These are phyloP conservation scores for Nitzschia sp. DNA, from an alignment of 108 stramenopile species.

Conservation along the genomic window DNA sequence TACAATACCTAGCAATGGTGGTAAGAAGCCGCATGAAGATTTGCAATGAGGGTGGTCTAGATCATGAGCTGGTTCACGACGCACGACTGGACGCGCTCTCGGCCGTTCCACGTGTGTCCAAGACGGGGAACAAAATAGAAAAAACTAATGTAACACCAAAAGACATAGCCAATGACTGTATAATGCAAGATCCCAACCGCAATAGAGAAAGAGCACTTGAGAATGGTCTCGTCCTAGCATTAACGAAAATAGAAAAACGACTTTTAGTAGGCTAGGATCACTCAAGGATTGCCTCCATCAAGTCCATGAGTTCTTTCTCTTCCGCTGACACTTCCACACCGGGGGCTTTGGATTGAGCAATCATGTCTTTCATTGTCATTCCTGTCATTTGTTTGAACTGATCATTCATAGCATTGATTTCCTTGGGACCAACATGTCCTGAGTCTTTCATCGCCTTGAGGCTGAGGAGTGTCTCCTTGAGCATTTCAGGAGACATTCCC, in stretches of 20 bases:
- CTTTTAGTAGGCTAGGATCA: background rate
- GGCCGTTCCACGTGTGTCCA: too few relatives aligned
- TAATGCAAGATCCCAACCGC: too few relatives aligned
- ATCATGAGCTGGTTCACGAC: too few relatives aligned
- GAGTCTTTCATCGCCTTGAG: slow-evolving; percentile 78
- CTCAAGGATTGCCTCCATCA: slow-evolving; percentile 55
- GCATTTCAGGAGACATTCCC: slow-evolving; percentile 61
- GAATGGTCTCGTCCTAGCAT: background rate
- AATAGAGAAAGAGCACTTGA: too few relatives aligned
- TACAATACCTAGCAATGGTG: too few relatives aligned
- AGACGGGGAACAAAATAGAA: too few relatives aligned
- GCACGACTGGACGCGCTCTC: too few relatives aligned
- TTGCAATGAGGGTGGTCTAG: too few relatives aligned
- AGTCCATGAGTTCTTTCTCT: slow-evolving; percentile 70
- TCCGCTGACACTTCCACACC: slow-evolving; percentile 44
- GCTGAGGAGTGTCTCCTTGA: slow-evolving; percentile 63
- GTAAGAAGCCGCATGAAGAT: too few relatives aligned
- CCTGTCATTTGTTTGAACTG: slow-evolving; percentile 80
- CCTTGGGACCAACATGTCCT: slow-evolving; percentile 57
- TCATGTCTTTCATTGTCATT: slow-evolving; percentile 71
- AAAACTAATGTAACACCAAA: too few relatives aligned
- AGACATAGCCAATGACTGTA: too few relatives aligned
- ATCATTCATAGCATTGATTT: slow-evolving; percentile 62
- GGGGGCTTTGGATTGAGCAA: slow-evolving; percentile 59
- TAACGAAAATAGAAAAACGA: too few relatives aligned